Evolutionary conservation across 2,329 filamentous ascomycete genomes (phyloP).

Genomic region (Emergomyces pasteurianus): DNA sequence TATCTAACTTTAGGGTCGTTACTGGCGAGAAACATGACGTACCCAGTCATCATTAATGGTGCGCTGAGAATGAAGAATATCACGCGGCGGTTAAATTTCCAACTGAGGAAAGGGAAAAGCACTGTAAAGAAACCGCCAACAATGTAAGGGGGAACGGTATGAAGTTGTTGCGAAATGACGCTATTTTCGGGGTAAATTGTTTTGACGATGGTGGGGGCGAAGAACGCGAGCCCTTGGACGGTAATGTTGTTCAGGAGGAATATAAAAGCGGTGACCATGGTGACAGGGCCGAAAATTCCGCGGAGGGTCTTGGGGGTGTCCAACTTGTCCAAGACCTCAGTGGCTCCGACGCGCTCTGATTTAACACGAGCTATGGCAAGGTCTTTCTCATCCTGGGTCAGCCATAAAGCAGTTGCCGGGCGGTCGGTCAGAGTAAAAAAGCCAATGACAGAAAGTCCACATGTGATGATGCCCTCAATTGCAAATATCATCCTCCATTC

Average conservation of each 20-base stretch:
- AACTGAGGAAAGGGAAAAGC: slow-evolving; percentile 6
- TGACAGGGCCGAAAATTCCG: slow-evolving; percentile 8
- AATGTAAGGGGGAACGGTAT: slow-evolving; percentile 10
- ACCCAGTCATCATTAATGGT: slow-evolving; percentile 5
- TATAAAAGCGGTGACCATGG: slow-evolving; percentile 6
- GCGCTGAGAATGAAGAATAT: slow-evolving; percentile 4
- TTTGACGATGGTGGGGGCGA: slow-evolving; percentile 8
- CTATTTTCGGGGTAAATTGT: slow-evolving; percentile 13
- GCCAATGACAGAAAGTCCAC: slow-evolving; percentile 5
- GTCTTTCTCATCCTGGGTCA: slow-evolving; percentile 8
- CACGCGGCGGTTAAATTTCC: slow-evolving; percentile 5
- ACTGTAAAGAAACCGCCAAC: slow-evolving; percentile 7
- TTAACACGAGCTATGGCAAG: slow-evolving; percentile 8
- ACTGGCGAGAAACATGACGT: slow-evolving; percentile 8
- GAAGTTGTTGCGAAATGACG: slow-evolving; percentile 22
- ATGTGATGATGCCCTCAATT: slow-evolving; percentile 10
- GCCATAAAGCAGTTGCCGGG: slow-evolving; percentile 7
- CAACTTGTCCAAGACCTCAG: slow-evolving; percentile 8
- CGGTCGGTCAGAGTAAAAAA: slow-evolving; percentile 8
- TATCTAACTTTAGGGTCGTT: slow-evolving; percentile 5
- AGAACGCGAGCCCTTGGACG: slow-evolving; percentile 50
- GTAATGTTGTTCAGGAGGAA: slow-evolving; percentile 57
- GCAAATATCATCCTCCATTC: slow-evolving; percentile 10
- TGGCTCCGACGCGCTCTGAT: slow-evolving; percentile 8
- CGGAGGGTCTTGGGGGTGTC: slow-evolving; percentile 4